phyloP scores from a whole-genome alignment of 306 rosid species.

The Aeschynomene evenia region DNA sequence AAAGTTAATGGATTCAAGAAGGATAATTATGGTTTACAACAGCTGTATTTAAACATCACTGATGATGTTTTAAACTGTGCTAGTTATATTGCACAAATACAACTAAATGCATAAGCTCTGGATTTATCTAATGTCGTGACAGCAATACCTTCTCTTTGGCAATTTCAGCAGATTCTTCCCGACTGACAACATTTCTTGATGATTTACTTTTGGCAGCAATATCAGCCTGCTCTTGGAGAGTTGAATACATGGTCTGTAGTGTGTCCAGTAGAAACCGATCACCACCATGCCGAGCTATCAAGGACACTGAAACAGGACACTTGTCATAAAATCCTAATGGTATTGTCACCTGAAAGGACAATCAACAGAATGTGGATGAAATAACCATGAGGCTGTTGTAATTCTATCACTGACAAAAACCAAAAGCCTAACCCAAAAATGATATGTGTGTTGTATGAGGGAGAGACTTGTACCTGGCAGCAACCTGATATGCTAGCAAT shows the following conservation, averaged over 20 bases:
- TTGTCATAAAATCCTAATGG: slow-evolving; percentile 81
- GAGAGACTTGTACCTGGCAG: slow-evolving; percentile 69
- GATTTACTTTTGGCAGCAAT: slow-evolving; percentile 62
- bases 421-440: too few species aligned
- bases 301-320: slow-evolving; percentile 79
- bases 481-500: slow-evolving; percentile 96
- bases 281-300: slow-evolving; percentile 91
- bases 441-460: too few species aligned
- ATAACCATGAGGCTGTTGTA: not conserved
- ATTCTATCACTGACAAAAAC: not conserved
- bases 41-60: not conserved
- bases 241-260: slow-evolving; percentile 55
- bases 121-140: not conserved
- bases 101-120: slow-evolving; percentile 19
- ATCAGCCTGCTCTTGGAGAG: slow-evolving; percentile 84
- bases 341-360: slow-evolving; percentile 69
- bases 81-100: not conserved
- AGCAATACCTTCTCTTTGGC: slow-evolving; percentile 82
- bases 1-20: not conserved
- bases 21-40: not conserved
- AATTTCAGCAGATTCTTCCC: slow-evolving; percentile 82
- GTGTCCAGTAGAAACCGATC: slow-evolving; percentile 93
- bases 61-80: not conserved
- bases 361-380: slow-evolving; percentile 12
- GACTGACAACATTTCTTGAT: slow-evolving; percentile 57